Base-by-base conservation (phyloP, 371 early-diverging fungal species). In the Apophysomyces variabilis region DNA sequence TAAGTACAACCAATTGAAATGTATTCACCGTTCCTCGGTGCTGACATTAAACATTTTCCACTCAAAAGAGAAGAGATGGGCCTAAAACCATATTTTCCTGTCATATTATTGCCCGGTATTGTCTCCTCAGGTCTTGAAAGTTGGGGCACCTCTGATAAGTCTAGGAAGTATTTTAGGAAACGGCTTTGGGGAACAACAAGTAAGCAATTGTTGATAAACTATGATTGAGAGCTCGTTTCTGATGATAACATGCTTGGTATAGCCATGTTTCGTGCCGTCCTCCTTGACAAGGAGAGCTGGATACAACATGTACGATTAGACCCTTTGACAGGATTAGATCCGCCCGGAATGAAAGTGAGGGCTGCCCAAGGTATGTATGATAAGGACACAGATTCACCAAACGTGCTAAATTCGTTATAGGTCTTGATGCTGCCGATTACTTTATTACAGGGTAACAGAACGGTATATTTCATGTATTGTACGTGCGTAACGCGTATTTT, bases 341-440 rank as follows among this genome's bases (percentile, higher is more conserved):
- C 97, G 7, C 87, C 86, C 0, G 90, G 86, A 0, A 82, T 91
- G 60, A 93, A 93, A 72, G 78, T 98, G 13, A 80, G 98, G 36
- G 96, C 98, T 4, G 91, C 94, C 1, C 90, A 92, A 68, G 97
- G 86, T 80, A 73, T 50, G 26, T 18, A 46, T 7, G 7, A 58
- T 36, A 38, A 47, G 21, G 38, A 16, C 36, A 16, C 7, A 21
- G 36, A 16, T 11, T 8, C 12, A 65, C 38, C n/a, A 14, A 26
- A 26, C 32, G 32, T 26, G 32, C 32, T 26, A 26, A 26, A 26
- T 26, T 26, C 36, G 26, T 39, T 47, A 32, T 65, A 82, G 85
- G 98, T 0, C 75, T 97, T 11, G 96, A 96, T 70, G 95, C 97
- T 0, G 95, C 95, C 0, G 97, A 96, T 72, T 97, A 95, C 68